These are phyloP conservation scores for Rhodotorula sp. DNA, from an alignment of 1,284 basidiomycete genomes.

Conservation along the genomic window DNA sequence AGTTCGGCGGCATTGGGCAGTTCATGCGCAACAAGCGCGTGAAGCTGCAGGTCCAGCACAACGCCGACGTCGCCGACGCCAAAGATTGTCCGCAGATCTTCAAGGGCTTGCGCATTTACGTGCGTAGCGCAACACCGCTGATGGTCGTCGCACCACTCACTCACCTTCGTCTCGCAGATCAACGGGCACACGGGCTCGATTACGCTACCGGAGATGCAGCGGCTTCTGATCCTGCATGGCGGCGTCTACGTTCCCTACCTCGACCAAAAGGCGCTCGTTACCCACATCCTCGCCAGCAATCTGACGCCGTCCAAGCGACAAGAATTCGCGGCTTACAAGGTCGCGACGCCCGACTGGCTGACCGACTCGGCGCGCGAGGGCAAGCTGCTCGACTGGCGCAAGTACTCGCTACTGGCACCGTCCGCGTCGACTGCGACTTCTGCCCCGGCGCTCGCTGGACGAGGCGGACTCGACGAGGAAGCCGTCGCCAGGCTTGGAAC, in stretches of 20 bases:
- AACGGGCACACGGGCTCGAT: conserved; percentile 79
- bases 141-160: too few relatives aligned
- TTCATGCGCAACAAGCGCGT: conserved; percentile 88
- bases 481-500: conserved; percentile 8
- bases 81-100: conserved; percentile 61
- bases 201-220: conserved; percentile 71
- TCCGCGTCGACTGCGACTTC: background rate
- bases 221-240: conserved; percentile 78
- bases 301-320: conserved; percentile 84
- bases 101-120: conserved; percentile 73
- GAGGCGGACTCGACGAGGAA: conserved; percentile 4
- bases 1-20: conserved; percentile 23
- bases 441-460: background rate
- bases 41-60: conserved; percentile 59
- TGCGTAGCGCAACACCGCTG: conserved; percentile 47
- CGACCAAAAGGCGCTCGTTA: conserved; percentile 66
- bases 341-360: conserved; percentile 85
- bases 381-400: conserved; percentile 70
- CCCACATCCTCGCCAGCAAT: conserved; percentile 85
- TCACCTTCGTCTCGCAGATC: conserved; percentile 57
- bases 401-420: conserved; percentile 51
- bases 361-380: conserved; percentile 63
- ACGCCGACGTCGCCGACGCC: conserved; percentile 39
- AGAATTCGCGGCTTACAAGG: conserved; percentile 85
- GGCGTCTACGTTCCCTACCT: conserved; percentile 82